Percentiles rank a stretch among this genome's conserved stretches.
Conservation (phyloP, 345 rosid species). For the Eucalyptus guilfoylei region DNA sequence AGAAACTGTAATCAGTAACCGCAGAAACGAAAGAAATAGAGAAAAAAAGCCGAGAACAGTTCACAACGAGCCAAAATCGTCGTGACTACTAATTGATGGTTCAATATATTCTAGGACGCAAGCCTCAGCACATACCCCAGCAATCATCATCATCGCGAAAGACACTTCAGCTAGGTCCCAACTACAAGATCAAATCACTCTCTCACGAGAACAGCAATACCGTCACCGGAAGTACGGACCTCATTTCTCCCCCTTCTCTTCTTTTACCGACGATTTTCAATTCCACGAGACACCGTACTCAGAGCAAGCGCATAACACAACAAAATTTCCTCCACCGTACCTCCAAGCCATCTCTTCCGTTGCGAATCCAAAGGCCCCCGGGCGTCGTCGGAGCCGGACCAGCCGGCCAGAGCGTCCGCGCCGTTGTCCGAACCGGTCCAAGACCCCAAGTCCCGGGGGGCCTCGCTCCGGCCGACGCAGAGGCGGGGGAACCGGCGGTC, state of each 20-base stretch:
- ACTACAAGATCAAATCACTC: neutral
- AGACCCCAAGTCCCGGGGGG: neutral
- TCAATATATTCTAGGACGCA: neutral
- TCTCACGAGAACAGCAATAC: neutral
- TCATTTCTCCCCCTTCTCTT: neutral
- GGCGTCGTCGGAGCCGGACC: constrained; percentile 42
- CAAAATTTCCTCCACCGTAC: constrained; percentile 13
- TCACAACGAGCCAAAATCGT: neutral
- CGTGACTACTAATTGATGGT: neutral
- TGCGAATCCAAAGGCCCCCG: constrained; percentile 12
- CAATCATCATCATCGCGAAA: neutral
- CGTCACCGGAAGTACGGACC: neutral
- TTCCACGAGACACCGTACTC: neutral
- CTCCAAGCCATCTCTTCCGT: constrained; percentile 50
- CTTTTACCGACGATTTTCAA: neutral
- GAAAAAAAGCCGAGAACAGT: neutral
- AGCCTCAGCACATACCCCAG: neutral
- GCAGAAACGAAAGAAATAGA: neutral
- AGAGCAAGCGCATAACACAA: neutral
- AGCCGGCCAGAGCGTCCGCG: constrained; percentile 47
- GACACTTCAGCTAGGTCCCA: neutral
- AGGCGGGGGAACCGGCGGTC: constrained; percentile 5
- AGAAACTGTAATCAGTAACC: neutral
- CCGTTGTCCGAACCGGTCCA: constrained; percentile 24
- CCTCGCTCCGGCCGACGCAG: constrained; percentile 11